These are phyloP conservation scores for Eucalyptus viminalis DNA, from an alignment of 345 rosid genomes.

Conservation along the genomic window DNA sequence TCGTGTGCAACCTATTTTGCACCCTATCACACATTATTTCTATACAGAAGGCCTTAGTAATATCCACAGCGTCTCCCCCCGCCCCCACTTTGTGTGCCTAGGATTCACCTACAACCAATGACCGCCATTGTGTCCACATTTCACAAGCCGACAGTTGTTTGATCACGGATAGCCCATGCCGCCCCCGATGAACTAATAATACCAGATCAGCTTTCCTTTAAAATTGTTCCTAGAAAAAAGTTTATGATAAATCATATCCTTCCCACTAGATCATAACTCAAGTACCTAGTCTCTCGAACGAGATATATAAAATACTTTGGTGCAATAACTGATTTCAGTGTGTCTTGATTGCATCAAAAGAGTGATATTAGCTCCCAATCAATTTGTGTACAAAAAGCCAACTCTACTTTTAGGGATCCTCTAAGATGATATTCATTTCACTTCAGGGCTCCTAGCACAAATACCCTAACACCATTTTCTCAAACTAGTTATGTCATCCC, in stretches of 20 bases:
- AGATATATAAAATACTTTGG: not conserved
- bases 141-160: not conserved
- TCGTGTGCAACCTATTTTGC: not conserved
- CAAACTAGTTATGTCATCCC: not conserved
- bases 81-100: not conserved
- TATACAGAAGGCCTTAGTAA: not conserved
- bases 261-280: not conserved
- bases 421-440: not conserved
- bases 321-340: too few relatives aligned
- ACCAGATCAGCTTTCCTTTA: not conserved
- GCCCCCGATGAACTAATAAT: not conserved
- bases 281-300: accelerated
- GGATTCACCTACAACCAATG: not conserved
- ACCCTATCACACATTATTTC: not conserved
- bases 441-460: not conserved
- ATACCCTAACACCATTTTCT: not conserved
- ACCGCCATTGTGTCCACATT: not conserved
- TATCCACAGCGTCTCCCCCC: not conserved
- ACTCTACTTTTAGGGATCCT: too few relatives aligned
- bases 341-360: not conserved
- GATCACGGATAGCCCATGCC: not conserved
- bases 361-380: not conserved
- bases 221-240: too few relatives aligned
- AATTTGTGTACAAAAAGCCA: not conserved
- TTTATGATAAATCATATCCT: not conserved